These are phyloP conservation scores for Lophiostoma macrostomum DNA, from an alignment of 495 filamentous ascomycete species.

Conservation along the genomic window DNA sequence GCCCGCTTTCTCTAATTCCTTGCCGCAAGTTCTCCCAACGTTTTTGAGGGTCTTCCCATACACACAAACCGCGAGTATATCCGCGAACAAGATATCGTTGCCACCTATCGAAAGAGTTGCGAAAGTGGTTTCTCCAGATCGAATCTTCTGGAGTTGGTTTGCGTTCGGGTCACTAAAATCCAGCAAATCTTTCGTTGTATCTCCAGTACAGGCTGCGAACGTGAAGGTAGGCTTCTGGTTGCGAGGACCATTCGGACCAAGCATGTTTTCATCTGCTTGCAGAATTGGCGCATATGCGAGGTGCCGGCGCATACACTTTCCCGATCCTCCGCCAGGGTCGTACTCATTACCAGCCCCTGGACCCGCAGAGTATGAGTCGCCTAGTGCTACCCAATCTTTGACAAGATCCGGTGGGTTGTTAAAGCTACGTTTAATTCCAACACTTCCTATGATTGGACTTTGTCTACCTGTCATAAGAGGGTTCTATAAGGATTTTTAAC, in stretches of 20 bases:
- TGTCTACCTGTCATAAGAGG: no score
- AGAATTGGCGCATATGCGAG: background rate
- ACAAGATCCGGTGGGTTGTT: background rate
- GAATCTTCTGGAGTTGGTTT: conserved; percentile 7
- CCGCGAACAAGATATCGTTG: conserved; percentile 7
- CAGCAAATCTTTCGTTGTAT: background rate
- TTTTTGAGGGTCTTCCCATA: background rate
- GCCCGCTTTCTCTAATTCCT: background rate
- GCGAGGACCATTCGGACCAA: background rate
- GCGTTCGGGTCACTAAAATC: background rate
- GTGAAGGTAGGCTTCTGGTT: background rate
- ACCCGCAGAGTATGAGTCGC: conserved; percentile 11
- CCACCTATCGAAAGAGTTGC: conserved; percentile 15
- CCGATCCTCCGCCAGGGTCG: background rate
- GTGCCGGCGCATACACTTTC: background rate
- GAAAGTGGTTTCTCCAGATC: background rate
- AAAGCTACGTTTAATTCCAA: background rate
- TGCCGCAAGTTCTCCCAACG: background rate
- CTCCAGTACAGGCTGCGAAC: conserved; percentile 10
- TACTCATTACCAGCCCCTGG: conserved; percentile 9
- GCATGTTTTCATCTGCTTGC: background rate
- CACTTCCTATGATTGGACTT: no score
- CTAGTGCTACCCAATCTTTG: conserved; percentile 3
- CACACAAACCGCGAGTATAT: conserved; percentile 4
- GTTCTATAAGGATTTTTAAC: no score